These are phyloP conservation scores for Saccharomycopsis phalli DNA, from an alignment of 1,139 yeast genomes.

Conservation along the genomic window DNA sequence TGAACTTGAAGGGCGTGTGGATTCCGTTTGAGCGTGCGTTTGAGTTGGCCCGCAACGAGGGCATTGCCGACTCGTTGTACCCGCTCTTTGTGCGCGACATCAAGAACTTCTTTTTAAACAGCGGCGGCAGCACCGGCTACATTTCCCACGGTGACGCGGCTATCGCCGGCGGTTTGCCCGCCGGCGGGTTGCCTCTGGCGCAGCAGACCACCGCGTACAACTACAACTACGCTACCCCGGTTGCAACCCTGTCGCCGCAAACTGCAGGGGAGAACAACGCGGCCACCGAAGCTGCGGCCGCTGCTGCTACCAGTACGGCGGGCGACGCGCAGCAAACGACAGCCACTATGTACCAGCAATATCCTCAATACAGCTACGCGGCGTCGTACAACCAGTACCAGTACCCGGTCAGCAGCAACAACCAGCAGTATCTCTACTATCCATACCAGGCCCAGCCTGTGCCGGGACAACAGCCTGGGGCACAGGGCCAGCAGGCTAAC, in stretches of 20 bases:
- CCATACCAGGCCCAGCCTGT: constrained; percentile 9
- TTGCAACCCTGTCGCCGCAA: constrained; percentile 25
- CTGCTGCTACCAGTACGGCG: constrained; percentile 13
- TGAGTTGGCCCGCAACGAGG: constrained; percentile 44
- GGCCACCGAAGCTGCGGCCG: constrained; percentile 21
- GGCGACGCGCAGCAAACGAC: constrained; percentile 23
- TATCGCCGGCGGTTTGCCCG: neutral
- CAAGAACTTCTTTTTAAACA: constrained; percentile 25
- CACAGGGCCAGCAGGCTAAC: neutral
- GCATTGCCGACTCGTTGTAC: constrained; percentile 31
- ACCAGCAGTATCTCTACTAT: constrained; percentile 15
- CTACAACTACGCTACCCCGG: constrained; percentile 6
- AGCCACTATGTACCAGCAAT: constrained; percentile 14
- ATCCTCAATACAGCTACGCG: constrained; percentile 14
- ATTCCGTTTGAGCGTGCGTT: constrained; percentile 45
- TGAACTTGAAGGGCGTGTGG: constrained; percentile 52
- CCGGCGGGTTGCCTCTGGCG: constrained; percentile 1
- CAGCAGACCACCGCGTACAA: constrained; percentile 22
- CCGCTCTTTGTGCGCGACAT: constrained; percentile 42
- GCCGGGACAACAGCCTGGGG: neutral
- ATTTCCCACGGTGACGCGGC: constrained; percentile 6
- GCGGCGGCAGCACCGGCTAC: constrained; percentile 27
- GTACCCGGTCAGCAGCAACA: constrained; percentile 5
- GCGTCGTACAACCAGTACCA: constrained; percentile 8
- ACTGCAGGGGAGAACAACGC: constrained; percentile 21